Evolutionary conservation across 1,284 basidiomycete genomes (phyloP).

Genomic region (Cryptococcus jaspeensis): DNA sequence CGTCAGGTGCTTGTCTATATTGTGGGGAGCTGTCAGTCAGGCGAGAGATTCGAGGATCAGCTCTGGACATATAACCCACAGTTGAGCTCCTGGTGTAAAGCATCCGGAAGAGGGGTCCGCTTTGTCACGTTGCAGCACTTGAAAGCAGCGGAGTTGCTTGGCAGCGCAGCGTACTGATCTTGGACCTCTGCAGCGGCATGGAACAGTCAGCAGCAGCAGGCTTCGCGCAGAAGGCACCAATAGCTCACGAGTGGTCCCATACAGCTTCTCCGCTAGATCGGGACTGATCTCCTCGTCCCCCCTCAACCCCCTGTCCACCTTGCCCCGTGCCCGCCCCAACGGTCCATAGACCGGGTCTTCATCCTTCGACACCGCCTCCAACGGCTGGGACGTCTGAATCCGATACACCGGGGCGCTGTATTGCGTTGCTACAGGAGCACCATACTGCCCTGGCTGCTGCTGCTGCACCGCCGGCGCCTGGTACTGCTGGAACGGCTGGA

Average conservation of each 20-base stretch:
- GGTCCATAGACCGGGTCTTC: slow-evolving; percentile 46
- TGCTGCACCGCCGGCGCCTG: background rate
- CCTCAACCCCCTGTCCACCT: slow-evolving; percentile 36
- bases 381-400: slow-evolving; percentile 28
- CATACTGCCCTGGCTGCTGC: background rate
- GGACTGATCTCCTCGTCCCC: slow-evolving; percentile 43
- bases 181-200: background rate
- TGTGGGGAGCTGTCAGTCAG: slow-evolving; percentile 2
- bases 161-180: slow-evolving; percentile 8
- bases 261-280: slow-evolving; percentile 29
- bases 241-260: background rate
- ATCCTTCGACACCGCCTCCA: slow-evolving; percentile 37
- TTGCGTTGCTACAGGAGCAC: background rate
- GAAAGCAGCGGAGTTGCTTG: slow-evolving; percentile 8
- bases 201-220: background rate
- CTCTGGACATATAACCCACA: slow-evolving; percentile 24
- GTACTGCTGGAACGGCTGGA: background rate
- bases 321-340: slow-evolving; percentile 33
- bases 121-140: slow-evolving; percentile 16
- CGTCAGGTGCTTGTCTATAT: slow-evolving; percentile 35
- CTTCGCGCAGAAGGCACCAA: background rate
- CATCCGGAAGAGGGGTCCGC: slow-evolving; percentile 44
- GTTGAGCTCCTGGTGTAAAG: slow-evolving; percentile 43
- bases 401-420: slow-evolving; percentile 1
- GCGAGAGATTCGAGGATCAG: background rate